Percentiles rank a stretch among this genome's conserved stretches.
phyloP scores from a whole-genome alignment of 768 basidiomycete genomes.

The Boletus speciosus region DNA sequence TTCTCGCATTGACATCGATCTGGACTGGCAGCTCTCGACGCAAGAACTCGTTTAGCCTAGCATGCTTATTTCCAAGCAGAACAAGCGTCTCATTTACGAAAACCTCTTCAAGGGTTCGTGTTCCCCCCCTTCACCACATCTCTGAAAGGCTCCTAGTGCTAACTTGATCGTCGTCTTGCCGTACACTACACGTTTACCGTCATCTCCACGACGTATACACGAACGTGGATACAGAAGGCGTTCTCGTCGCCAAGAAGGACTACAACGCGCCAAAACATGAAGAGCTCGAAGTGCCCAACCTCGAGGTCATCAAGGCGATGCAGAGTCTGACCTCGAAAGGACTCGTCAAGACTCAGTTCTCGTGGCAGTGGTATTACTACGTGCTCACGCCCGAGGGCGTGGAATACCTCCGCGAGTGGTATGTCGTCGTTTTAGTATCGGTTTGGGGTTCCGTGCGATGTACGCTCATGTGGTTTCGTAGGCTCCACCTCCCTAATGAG shows the following conservation, averaged over 20 bases:
- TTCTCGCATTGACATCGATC: background rate
- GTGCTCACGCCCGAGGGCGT: conserved; percentile 95
- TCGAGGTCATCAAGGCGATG: conserved; percentile 68
- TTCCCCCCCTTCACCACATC: background rate
- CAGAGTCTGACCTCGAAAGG: conserved; percentile 72
- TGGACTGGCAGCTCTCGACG: conserved; percentile 29
- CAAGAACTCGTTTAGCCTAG: conserved; percentile 36
- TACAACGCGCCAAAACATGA: conserved; percentile 97
- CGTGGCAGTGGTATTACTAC: conserved; percentile 99
- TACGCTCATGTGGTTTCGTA: conserved; percentile 26
- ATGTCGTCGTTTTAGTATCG: conserved; percentile 6
- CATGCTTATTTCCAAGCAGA: conserved; percentile 97
- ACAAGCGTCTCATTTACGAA: conserved; percentile 96
- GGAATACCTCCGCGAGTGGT: conserved; percentile 93
- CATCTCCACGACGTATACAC: background rate
- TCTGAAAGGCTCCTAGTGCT: background rate
- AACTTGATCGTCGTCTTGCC: background rate
- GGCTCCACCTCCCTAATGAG: conserved; percentile 91
- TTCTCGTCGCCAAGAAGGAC: conserved; percentile 99
- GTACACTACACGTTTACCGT: too few species aligned
- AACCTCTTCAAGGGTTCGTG: conserved; percentile 98
- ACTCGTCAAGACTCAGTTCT: conserved; percentile 98
- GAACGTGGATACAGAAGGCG: conserved; percentile 67
- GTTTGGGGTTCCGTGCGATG: background rate
- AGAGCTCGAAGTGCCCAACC: conserved; percentile 72